Conservation (phyloP, 176 grass and related monocot genomes). For the Oryza meyeriana region DNA sequence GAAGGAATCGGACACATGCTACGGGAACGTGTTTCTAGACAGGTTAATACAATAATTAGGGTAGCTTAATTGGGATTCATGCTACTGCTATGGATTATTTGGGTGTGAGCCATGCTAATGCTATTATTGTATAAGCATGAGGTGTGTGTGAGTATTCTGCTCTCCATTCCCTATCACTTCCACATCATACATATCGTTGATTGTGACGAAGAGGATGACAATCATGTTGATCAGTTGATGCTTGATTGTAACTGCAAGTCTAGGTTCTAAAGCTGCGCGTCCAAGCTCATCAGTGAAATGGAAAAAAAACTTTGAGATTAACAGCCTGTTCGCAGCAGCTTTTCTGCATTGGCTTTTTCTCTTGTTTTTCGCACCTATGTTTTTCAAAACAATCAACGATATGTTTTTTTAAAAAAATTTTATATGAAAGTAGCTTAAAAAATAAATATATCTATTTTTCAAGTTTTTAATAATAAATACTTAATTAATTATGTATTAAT, state of each 20-base stretch:
- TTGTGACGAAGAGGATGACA: background rate
- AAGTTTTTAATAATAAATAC: too few species aligned
- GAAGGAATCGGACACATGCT: slow-evolving; percentile 26
- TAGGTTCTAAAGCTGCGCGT: background rate
- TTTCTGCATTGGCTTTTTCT: too few species aligned
- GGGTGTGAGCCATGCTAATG: too few species aligned
- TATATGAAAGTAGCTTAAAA: too few species aligned
- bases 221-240: background rate
- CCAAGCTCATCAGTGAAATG: background rate
- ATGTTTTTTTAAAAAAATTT: too few species aligned
- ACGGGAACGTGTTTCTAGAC: background rate
- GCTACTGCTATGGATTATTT: too few species aligned
- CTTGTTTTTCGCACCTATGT: too few species aligned
- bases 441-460: too few species aligned
- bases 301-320: too few species aligned
- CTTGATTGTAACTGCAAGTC: background rate
- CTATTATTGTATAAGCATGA: background rate
- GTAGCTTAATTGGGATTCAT: background rate
- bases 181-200: background rate
- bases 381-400: too few species aligned
- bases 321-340: too few species aligned
- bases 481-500: too few species aligned
- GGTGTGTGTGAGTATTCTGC: background rate
- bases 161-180: background rate
- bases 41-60: background rate